Conservation (phyloP, 2,329 filamentous ascomycete genomes). For the Neurospora sp. region DNA sequence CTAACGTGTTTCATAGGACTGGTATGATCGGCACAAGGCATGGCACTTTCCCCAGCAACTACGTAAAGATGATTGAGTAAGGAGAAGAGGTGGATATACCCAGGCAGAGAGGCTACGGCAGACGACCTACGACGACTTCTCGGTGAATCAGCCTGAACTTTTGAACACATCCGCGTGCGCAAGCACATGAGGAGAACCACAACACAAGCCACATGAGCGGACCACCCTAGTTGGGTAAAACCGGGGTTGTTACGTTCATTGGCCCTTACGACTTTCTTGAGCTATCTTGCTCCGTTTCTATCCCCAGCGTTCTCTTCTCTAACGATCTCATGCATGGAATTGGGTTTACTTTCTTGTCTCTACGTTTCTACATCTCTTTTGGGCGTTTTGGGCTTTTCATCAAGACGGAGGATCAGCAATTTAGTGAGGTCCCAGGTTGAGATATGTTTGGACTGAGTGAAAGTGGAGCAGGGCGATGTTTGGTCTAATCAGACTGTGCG, state of each 20-base stretch:
- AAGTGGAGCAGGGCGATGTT: background rate
- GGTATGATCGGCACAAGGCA: slow-evolving; percentile 76
- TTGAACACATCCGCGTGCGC: background rate
- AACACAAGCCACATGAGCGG: background rate
- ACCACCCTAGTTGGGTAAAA: background rate
- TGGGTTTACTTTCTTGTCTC: background rate
- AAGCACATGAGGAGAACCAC: background rate
- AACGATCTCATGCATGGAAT: background rate
- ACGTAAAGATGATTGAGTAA: slow-evolving; percentile 56
- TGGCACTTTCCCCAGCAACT: slow-evolving; percentile 87
- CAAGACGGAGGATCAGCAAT: background rate
- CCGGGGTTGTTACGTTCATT: background rate
- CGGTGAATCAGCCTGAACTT: background rate
- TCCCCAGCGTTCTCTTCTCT: background rate
- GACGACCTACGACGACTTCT: background rate
- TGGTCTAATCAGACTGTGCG: background rate
- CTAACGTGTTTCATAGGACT: slow-evolving; percentile 47
- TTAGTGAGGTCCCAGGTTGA: background rate
- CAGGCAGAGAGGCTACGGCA: background rate
- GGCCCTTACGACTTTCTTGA: background rate
- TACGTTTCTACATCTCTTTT: background rate
- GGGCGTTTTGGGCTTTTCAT: background rate
- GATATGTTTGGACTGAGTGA: background rate
- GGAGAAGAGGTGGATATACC: background rate
- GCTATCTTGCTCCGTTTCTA: background rate